Evolutionary conservation across 345 rosid species (phyloP).

Genomic region (Eucalyptus decipiens): DNA sequence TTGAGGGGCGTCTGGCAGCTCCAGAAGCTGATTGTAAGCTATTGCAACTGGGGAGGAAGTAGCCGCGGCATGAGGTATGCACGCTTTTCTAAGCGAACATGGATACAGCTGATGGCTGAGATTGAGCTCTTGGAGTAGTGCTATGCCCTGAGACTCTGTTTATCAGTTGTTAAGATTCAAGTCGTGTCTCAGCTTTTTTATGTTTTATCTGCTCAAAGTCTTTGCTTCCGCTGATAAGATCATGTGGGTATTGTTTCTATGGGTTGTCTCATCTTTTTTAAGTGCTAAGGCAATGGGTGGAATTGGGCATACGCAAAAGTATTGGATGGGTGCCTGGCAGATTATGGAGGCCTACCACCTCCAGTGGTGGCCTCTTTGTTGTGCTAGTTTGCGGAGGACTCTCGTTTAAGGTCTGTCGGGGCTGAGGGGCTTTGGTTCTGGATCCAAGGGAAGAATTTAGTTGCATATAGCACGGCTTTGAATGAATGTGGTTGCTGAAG

Average conservation of each 20-base stretch:
- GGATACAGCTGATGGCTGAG: background rate
- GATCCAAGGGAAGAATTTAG: background rate
- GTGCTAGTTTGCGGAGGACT: background rate
- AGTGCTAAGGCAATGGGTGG: background rate
- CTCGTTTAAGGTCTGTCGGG: background rate
- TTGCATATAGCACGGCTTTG: background rate
- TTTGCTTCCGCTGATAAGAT: background rate
- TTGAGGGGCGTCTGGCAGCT: slow-evolving; percentile 89
- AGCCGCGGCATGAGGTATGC: slow-evolving; percentile 75
- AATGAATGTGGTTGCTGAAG: background rate
- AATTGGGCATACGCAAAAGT: background rate
- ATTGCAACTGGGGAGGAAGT: slow-evolving; percentile 91
- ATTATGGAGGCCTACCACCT: background rate
- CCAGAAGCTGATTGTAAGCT: slow-evolving; percentile 69
- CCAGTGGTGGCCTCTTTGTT: background rate
- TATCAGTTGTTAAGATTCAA: background rate
- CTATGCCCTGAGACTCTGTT: background rate
- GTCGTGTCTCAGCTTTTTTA: background rate
- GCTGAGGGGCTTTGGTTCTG: background rate
- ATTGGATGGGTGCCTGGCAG: background rate
- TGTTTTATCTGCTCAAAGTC: background rate
- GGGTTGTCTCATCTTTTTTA: background rate
- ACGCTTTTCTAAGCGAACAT: background rate
- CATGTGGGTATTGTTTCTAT: background rate
- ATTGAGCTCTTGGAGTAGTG: background rate